A percentile compares a stretch with the other conserved stretches of the same genome.
phyloP scores from a whole-genome alignment of 495 filamentous ascomycete genomes.

The Podospora pseudocomata region DNA sequence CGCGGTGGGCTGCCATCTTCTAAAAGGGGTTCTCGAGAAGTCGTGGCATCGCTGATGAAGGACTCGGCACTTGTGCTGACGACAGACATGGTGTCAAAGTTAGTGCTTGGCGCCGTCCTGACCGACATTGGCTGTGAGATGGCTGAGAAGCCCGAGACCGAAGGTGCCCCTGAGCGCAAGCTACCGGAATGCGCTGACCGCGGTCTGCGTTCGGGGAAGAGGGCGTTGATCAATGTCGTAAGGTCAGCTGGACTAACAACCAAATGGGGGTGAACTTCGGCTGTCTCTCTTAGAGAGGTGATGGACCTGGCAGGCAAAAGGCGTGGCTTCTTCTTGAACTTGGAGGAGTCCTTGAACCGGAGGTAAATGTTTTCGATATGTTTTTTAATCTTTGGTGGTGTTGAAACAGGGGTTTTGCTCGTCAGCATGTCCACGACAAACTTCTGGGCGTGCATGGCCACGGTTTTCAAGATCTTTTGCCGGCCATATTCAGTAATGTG shows the following conservation, averaged over 20 bases:
- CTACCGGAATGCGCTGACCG: conserved; percentile 51
- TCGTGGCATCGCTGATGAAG: conserved; percentile 62
- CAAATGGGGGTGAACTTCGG: conserved; percentile 68
- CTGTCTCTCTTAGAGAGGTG: conserved; percentile 65
- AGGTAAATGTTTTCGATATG: conserved; percentile 75
- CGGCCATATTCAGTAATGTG: conserved; percentile 88
- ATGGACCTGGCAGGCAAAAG: conserved; percentile 65
- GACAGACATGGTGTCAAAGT: conserved; percentile 57
- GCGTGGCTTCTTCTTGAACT: conserved; percentile 52
- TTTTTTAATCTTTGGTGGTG: conserved; percentile 61
- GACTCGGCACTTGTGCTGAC: conserved; percentile 66
- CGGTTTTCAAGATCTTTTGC: conserved; percentile 80
- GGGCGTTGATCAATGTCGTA: conserved; percentile 62
- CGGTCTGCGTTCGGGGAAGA: conserved; percentile 63
- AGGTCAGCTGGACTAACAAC: conserved; percentile 72
- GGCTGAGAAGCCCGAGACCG: conserved; percentile 58
- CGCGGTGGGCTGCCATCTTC: conserved; percentile 49
- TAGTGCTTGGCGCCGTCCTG: conserved; percentile 37
- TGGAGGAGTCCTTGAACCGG: conserved; percentile 54
- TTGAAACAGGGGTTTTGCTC: conserved; percentile 59
- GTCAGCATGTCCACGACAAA: conserved; percentile 60
- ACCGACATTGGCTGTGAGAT: conserved; percentile 48
- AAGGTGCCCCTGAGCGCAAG: conserved; percentile 61
- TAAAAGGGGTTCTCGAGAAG: conserved; percentile 60
- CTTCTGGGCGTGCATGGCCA: conserved; percentile 72